These are phyloP conservation scores for Spergularia marina DNA, from an alignment of 148 eudicot genomes.

Conservation along the genomic window DNA sequence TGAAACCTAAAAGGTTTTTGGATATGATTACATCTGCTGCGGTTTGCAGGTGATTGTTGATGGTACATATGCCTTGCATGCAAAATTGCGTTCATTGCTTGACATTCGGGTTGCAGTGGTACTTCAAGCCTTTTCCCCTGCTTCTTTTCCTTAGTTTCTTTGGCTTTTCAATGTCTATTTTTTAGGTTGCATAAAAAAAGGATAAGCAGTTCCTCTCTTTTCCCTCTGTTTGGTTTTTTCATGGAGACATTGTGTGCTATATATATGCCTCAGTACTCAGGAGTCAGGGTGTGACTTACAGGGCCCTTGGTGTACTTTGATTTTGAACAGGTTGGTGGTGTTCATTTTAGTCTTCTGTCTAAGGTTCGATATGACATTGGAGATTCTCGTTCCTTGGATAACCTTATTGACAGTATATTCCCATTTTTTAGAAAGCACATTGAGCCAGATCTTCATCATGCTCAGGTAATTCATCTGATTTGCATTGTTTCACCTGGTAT, in stretches of 20 bases:
- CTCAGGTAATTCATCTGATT: constrained; percentile 56
- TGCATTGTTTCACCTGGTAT: constrained; percentile 4
- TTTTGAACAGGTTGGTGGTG: constrained; percentile 87
- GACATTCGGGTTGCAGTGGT: constrained; percentile 99
- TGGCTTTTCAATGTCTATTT: background rate
- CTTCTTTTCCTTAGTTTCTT: background rate
- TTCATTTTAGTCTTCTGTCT: constrained; percentile 98
- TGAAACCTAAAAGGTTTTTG: background rate
- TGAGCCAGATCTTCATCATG: constrained; percentile 99
- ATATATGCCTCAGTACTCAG: background rate
- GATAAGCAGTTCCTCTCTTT: background rate
- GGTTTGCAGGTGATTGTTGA: constrained; percentile 84
- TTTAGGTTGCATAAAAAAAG: background rate
- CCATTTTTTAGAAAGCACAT: constrained; percentile 96
- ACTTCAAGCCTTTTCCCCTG: constrained; percentile 26
- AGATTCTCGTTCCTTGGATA: constrained; percentile 88
- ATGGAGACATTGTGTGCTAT: background rate
- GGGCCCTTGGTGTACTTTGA: background rate
- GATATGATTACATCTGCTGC: constrained; percentile 8
- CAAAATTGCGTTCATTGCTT: constrained; percentile 86
- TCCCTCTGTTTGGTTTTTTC: background rate
- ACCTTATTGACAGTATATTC: constrained; percentile 95
- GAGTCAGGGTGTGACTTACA: constrained; percentile 6
- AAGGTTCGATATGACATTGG: constrained; percentile 98
- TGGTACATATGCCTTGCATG: constrained; percentile 96